Evolutionary conservation across 176 grass and related monocot genomes (phyloP).

Genomic region (Tuctoria greenei): DNA sequence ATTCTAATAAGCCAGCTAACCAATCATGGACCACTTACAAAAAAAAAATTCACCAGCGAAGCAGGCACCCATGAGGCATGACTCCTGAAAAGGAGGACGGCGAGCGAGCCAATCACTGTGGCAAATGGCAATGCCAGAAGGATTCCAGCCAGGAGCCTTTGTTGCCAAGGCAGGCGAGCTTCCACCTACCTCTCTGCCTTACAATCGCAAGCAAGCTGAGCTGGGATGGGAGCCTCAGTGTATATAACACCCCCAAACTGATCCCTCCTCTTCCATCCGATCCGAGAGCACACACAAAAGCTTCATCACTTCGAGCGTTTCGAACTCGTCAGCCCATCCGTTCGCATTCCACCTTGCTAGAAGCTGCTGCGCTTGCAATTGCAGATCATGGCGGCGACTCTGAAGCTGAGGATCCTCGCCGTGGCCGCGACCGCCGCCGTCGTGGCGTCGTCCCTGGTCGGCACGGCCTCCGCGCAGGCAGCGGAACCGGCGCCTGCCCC

Average conservation of each 20-base stretch:
- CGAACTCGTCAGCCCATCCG: not conserved
- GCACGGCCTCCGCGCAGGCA: conserved; percentile 29
- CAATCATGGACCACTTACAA: not conserved
- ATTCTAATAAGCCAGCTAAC: not conserved
- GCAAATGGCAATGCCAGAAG: conserved; percentile 11
- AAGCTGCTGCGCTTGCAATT: not conserved
- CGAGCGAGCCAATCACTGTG: not conserved
- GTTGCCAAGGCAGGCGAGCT: conserved; percentile 21
- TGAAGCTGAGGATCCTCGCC: conserved; percentile 48
- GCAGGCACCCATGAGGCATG: conserved; percentile 6
- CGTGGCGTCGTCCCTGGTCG: conserved; percentile 27
- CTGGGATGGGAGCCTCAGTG: not conserved
- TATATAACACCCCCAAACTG: not conserved
- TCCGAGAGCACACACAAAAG: not conserved
- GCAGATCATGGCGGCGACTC: conserved; percentile 42
- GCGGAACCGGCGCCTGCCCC: conserved; percentile 36
- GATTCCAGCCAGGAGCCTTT: conserved; percentile 37
- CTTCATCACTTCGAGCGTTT: not conserved
- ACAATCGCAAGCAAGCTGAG: not conserved
- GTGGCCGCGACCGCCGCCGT: conserved; percentile 7
- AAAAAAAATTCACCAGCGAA: conserved; percentile 13
- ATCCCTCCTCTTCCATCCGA: conserved; percentile 2
- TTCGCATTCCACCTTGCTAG: not conserved
- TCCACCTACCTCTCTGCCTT: not conserved
- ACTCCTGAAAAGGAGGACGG: not conserved